Conservation (phyloP, 192 early-diverging fungal species). For the Mortierella claussenii region DNA sequence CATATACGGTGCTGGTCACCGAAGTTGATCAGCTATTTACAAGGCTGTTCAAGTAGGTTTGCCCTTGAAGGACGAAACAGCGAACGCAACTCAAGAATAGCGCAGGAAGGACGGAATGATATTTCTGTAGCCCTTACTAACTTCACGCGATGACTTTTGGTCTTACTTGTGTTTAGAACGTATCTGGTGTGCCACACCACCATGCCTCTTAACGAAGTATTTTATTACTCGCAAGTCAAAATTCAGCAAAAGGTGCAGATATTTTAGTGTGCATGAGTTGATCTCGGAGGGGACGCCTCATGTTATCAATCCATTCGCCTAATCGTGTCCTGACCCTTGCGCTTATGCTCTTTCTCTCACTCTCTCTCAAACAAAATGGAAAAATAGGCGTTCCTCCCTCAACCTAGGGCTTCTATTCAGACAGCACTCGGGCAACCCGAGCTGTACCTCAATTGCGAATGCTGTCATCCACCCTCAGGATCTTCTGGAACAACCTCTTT, state of each 20-base stretch:
- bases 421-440: conserved; percentile 81
- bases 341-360: neutral
- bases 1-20: conserved; percentile 39
- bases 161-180: no score
- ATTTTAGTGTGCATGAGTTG: no score
- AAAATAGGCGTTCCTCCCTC: conserved; percentile 79
- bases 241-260: conserved; percentile 74
- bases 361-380: neutral
- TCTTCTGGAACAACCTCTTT: conserved; percentile 5
- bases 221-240: conserved; percentile 80
- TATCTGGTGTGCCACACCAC: conserved; percentile 67
- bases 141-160: no score
- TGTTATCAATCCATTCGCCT: no score
- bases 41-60: conserved; percentile 57
- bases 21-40: conserved; percentile 34
- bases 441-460: conserved; percentile 85
- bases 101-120: no score
- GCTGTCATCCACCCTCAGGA: conserved; percentile 64
- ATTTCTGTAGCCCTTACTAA: no score
- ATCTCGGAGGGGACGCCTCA: no score
- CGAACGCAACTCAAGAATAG: no score
- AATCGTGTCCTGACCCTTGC: no score
- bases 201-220: conserved; percentile 78
- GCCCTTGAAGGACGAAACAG: no score
- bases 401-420: conserved; percentile 86